Base-by-base conservation (phyloP, 2,329 filamentous ascomycete species). In the Arthrobotrys sphaeroides region DNA sequence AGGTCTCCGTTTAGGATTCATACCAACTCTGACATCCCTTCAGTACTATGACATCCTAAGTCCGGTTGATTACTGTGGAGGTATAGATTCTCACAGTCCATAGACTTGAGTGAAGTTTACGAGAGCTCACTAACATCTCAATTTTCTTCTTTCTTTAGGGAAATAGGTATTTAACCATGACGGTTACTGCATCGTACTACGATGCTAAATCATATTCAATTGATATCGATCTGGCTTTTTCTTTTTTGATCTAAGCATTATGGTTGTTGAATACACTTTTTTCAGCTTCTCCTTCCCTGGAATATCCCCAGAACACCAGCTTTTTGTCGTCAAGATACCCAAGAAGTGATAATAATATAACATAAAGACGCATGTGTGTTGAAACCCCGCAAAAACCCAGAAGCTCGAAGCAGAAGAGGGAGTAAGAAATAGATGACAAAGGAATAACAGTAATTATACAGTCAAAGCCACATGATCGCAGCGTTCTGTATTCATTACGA, bases 261-360 rank as follows among this genome's bases (percentile, higher is more conserved):
- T 55, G 51, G 51, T 55, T 74, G 69, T 74, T 74, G 69, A 74
- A 74, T 67, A 74, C 69, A 74, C 69, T 74, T 74, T 74, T 73
- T 53, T 31, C 33, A 36, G 22, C 13, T 53, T 66, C 51, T 51
- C 68, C 60, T 53, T 74, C 66, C 69, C 42, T 74, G 61, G 69
- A 74, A 67, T 67, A 74, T 61, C 61, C 61, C 47, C 53, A 61
- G 40, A 74, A 74, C 69, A 74, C 69, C 69, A 28, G 66, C 62
- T 36, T 42, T 53, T 22, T 62, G n/a, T 51, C 24, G 47, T 64
- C 33, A 55, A 53, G 53, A 67, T 67, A 74, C 69, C 69, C 69
- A 73, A 62, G 62, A 62, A 73, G 59, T 43, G 31, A 55, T 40
- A 40, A 43, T 31, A 49, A 47, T 40, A 33, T 38, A 47, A 64